Evolutionary conservation across 257 asterid species (phyloP).

Genomic region (Voacanga thouarsii): DNA sequence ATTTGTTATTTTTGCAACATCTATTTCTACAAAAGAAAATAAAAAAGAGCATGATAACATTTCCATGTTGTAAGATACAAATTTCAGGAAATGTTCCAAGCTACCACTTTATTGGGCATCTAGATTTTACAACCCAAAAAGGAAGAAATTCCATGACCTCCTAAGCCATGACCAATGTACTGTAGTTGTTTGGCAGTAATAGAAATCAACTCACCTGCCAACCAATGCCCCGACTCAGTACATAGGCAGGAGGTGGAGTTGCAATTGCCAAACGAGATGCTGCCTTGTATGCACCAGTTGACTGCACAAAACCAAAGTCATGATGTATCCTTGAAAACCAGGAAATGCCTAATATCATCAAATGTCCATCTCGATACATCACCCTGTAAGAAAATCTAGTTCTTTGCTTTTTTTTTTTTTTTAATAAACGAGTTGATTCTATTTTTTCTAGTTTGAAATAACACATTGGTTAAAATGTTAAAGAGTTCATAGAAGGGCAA

Average conservation of each 20-base stretch:
- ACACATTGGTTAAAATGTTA: neutral
- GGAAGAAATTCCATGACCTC: neutral
- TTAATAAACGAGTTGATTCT: neutral
- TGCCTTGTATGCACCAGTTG: slow-evolving; percentile 92
- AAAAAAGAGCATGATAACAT: too few species aligned
- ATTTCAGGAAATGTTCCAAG: neutral
- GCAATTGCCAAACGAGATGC: slow-evolving; percentile 99
- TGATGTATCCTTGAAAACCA: neutral
- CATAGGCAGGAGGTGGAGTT: slow-evolving; percentile 99
- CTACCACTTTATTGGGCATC: neutral
- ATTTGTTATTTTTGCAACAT: neutral
- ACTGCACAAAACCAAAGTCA: slow-evolving; percentile 49
- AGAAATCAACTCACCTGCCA: slow-evolving; percentile 68
- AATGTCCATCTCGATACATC: neutral
- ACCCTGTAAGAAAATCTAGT: neutral
- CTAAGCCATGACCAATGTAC: neutral
- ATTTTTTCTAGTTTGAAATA: neutral
- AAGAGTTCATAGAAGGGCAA: neutral
- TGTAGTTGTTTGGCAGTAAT: neutral
- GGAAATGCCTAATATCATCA: neutral
- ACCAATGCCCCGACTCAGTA: slow-evolving; percentile 97
- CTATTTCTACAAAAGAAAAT: neutral
- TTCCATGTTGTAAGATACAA: neutral
- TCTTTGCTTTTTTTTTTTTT: too few species aligned
- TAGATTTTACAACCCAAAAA: neutral